Percentiles rank a stretch among this genome's conserved stretches.
phyloP scores from a whole-genome alignment of 345 rosid genomes.

The Excoecaria agallocha region DNA sequence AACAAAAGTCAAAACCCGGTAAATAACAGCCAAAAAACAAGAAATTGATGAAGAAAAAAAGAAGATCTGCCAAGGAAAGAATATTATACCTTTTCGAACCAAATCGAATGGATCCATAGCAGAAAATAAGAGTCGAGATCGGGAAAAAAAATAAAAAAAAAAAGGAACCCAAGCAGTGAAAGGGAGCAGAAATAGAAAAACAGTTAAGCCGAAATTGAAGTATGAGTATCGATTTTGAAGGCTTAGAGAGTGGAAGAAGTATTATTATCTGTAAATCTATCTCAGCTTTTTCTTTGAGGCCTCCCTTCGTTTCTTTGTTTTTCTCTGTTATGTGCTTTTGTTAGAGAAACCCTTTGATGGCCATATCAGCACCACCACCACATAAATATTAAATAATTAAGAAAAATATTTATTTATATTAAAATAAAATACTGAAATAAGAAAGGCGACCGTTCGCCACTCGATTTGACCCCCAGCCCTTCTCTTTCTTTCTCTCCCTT shows the following conservation, averaged over 20 bases:
- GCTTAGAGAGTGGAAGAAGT: neutral
- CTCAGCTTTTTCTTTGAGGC: slow-evolving; percentile 7
- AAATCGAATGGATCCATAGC: slow-evolving; percentile 69
- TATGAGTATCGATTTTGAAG: slow-evolving; percentile 31
- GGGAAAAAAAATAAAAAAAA: slow-evolving; percentile 12
- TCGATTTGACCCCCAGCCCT: slow-evolving; percentile 38
- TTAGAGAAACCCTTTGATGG: slow-evolving; percentile 10
- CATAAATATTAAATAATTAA: slow-evolving; percentile 29
- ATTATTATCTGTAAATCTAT: neutral
- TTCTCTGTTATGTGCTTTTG: no score
- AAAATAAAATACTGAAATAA: neutral
- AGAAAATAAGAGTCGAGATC: slow-evolving; percentile 27
- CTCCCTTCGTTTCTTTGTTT: slow-evolving; percentile 1
- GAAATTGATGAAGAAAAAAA: neutral
- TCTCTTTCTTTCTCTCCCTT: neutral
- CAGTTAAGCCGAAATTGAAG: neutral
- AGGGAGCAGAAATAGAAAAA: neutral
- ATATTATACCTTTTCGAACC: slow-evolving; percentile 57
- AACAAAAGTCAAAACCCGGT: slow-evolving; percentile 9
- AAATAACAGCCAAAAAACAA: neutral
- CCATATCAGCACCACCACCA: slow-evolving; percentile 27
- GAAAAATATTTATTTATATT: neutral
- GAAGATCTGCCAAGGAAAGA: neutral
- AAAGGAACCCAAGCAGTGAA: neutral
- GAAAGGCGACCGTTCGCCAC: slow-evolving; percentile 36